These are phyloP conservation scores for Trichopus zeylanicus DNA, from an alignment of 116 monocot genomes.

Conservation along the genomic window DNA sequence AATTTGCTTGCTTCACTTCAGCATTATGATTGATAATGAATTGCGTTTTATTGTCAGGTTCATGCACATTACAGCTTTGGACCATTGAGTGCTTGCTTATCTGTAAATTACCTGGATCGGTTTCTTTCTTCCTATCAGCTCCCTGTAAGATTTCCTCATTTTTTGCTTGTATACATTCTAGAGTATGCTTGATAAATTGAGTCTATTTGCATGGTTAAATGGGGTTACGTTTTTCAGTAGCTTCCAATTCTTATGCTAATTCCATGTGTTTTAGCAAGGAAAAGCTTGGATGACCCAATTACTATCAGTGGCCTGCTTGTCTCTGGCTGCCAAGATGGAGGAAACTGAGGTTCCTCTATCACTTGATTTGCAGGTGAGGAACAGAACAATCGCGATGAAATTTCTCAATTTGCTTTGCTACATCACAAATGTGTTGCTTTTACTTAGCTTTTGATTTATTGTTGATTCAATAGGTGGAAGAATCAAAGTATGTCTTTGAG, in stretches of 20 bases:
- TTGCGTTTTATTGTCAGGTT: conserved; percentile 21
- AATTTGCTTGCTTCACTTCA: no score
- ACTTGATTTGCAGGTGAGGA: conserved; percentile 58
- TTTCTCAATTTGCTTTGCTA: not conserved
- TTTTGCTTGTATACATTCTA: no score
- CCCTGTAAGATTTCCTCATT: conserved; percentile 50
- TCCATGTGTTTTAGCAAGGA: conserved; percentile 27
- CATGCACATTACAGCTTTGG: conserved; percentile 46
- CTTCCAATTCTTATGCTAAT: not conserved
- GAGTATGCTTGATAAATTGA: no score
- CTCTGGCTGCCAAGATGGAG: no score
- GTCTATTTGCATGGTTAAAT: no score
- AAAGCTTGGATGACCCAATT: conserved; percentile 68
- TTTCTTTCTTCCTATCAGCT: conserved; percentile 38
- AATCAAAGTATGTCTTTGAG: conserved; percentile 36
- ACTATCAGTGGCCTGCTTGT: no score
- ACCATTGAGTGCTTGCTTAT: conserved; percentile 45
- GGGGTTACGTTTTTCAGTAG: not conserved
- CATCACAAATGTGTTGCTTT: no score
- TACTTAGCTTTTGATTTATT: no score
- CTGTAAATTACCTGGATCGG: conserved; percentile 55
- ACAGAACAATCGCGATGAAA: no score
- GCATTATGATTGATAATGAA: no score
- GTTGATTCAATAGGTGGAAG: conserved; percentile 30
- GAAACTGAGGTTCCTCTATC: conserved; percentile 42